Conservation (phyloP, 2,329 filamentous ascomycete species). For the Aspergillus pseudoviridinutans region DNA sequence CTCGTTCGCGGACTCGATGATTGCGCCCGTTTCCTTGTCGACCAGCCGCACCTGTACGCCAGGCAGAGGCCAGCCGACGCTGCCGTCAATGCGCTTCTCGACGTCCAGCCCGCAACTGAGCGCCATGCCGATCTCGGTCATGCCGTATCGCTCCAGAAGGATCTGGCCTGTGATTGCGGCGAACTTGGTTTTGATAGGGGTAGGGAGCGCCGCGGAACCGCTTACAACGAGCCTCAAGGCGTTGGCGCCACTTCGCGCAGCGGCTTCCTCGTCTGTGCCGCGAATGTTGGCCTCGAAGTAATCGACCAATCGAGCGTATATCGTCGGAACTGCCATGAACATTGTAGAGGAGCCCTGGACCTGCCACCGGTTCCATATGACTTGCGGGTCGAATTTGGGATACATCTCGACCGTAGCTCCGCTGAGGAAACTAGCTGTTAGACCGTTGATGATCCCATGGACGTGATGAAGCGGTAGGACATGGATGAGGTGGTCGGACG, state of each 20-base stretch:
- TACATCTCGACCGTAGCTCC: slow-evolving; percentile 49
- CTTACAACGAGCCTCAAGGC: slow-evolving; percentile 38
- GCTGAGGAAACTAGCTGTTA: slow-evolving; percentile 44
- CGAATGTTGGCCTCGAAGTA: slow-evolving; percentile 41
- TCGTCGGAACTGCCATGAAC: slow-evolving; percentile 51
- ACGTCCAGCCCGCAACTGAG: slow-evolving; percentile 43
- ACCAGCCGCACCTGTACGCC: slow-evolving; percentile 46
- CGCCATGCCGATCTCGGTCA: slow-evolving; percentile 50
- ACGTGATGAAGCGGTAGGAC: slow-evolving; percentile 50
- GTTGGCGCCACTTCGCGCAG: slow-evolving; percentile 30
- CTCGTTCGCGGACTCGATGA: slow-evolving; percentile 30
- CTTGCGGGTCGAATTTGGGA: slow-evolving; percentile 40
- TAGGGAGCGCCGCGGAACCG: slow-evolving; percentile 42
- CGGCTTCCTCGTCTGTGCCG: slow-evolving; percentile 30
- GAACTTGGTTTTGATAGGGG: slow-evolving; percentile 40
- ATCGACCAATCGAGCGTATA: slow-evolving; percentile 48
- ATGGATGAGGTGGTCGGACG: slow-evolving; percentile 46
- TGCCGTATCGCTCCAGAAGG: slow-evolving; percentile 48
- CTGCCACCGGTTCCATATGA: slow-evolving; percentile 47
- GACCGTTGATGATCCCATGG: slow-evolving; percentile 49
- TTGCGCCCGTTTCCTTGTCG: slow-evolving; percentile 34
- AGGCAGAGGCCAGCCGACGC: slow-evolving; percentile 47
- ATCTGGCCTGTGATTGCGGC: slow-evolving; percentile 39
- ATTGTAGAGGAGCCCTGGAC: slow-evolving; percentile 40
- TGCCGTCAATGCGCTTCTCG: slow-evolving; percentile 42